Percentiles rank a stretch among this genome's conserved stretches.
These are phyloP conservation scores for Diaporthe sp. DNA, from an alignment of 2,329 filamentous ascomycete genomes.

Conservation along the genomic window DNA sequence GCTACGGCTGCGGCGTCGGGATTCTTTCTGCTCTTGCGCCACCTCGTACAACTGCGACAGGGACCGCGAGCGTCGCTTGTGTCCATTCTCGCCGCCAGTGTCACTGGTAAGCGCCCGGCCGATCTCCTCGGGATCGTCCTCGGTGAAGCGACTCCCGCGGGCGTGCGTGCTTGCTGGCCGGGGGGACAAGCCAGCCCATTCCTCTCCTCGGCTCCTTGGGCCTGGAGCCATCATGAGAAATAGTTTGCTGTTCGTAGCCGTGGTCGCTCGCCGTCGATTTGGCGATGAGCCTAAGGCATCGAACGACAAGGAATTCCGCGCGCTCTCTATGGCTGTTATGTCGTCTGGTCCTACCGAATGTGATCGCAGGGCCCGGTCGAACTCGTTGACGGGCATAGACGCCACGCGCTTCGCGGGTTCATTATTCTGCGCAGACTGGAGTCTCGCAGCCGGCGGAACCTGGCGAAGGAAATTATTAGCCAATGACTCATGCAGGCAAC, in stretches of 20 bases:
- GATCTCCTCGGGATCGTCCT: slow-evolving; percentile 67
- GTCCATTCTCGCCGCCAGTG: slow-evolving; percentile 49
- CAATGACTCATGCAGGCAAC: background rate
- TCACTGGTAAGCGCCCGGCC: slow-evolving; percentile 75
- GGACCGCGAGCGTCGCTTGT: slow-evolving; percentile 71
- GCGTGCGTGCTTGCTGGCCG: slow-evolving; percentile 73
- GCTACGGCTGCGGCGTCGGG: slow-evolving; percentile 66
- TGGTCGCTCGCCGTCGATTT: slow-evolving; percentile 57
- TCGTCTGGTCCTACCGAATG: slow-evolving; percentile 72
- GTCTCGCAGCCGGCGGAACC: slow-evolving; percentile 38
- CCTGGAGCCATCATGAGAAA: slow-evolving; percentile 44
- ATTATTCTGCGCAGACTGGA: slow-evolving; percentile 43
- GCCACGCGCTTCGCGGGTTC: slow-evolving; percentile 66
- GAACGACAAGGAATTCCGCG: slow-evolving; percentile 66
- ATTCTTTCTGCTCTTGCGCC: slow-evolving; percentile 50
- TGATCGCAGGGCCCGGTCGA: slow-evolving; percentile 71
- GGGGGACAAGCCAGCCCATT: slow-evolving; percentile 70
- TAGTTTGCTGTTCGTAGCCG: slow-evolving; percentile 56
- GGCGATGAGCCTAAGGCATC: slow-evolving; percentile 54
- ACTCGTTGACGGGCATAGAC: slow-evolving; percentile 73
- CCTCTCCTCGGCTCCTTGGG: slow-evolving; percentile 57
- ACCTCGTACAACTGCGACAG: slow-evolving; percentile 67
- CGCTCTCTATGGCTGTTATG: slow-evolving; percentile 66
- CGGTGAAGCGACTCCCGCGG: slow-evolving; percentile 58
- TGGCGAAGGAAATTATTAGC: slow-evolving; percentile 22